Evolutionary conservation across 192 early-diverging fungal genomes (phyloP).

Genomic region (Mycoemilia scoparia): DNA sequence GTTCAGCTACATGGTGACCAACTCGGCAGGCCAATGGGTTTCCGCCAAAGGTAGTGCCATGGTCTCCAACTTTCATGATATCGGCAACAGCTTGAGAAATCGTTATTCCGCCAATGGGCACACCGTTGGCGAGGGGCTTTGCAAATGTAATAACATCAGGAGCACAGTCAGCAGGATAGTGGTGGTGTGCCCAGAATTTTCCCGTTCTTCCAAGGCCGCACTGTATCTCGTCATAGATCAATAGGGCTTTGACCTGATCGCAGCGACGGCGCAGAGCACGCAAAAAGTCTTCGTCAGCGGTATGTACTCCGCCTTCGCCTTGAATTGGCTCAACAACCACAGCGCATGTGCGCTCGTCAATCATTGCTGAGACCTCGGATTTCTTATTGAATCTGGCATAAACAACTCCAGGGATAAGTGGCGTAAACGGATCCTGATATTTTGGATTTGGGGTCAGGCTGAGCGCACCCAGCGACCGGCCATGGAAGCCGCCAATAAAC

Average conservation of each 20-base stretch:
- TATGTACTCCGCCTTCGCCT: conserved; percentile 84
- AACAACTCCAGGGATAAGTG: conserved; percentile 71
- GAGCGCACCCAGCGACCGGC: conserved; percentile 86
- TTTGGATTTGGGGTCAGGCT: conserved; percentile 86
- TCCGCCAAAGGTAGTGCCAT: conserved; percentile 97
- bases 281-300: conserved; percentile 57
- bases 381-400: conserved; percentile 59
- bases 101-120: conserved; percentile 89
- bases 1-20: conserved; percentile 49
- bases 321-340: conserved; percentile 95
- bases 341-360: conserved; percentile 65
- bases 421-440: conserved; percentile 88
- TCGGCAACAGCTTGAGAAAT: conserved; percentile 57
- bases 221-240: conserved; percentile 96
- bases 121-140: conserved; percentile 91
- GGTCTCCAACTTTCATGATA: conserved; percentile 76
- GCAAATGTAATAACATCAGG: conserved; percentile 93
- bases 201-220: conserved; percentile 85
- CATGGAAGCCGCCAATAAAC: conserved; percentile 90
- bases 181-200: conserved; percentile 69
- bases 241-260: conserved; percentile 66
- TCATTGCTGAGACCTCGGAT: conserved; percentile 32
- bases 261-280: conserved; percentile 56
- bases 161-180: conserved; percentile 38
- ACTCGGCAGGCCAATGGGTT: conserved; percentile 80